Base-by-base conservation (phyloP, 495 filamentous ascomycete genomes). In the Hypoxylon lenormandii region DNA sequence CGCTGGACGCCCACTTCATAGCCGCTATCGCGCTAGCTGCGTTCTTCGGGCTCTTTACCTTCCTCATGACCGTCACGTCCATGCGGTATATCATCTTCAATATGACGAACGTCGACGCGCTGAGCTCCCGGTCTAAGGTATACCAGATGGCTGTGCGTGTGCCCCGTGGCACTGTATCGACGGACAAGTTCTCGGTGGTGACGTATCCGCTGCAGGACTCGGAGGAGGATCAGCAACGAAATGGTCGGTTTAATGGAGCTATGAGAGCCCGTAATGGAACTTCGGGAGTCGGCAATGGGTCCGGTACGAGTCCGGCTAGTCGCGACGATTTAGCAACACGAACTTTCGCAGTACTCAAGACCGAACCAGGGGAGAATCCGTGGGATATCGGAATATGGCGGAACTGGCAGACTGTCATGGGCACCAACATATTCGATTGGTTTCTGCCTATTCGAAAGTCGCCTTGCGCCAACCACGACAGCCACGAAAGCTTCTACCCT, bases 71-170 rank as follows among this genome's bases (percentile, higher is more conserved):
- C 3, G 61, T 82, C 15, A 93, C 86, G 36, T 90, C 90, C 0
- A 62, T 90, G 8, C 87, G 92, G 66, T 86, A 93, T 63, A 86
- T 88, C 45, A 72, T 88, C 30, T 56, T 81, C 23, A 97, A 96
- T 70, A 79, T 90, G 40, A 94, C 92, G 0, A 95, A 92, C 10
- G 88, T 97, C 40, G 94, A 97, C 74, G 88, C 89, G 51, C 76
- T 96, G 16, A 86, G 82, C 33, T 82, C 82, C 37, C 82, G 81
- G 19, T 83, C 79, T 18, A 85, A 85, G 33, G 86, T 90, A 11
- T 90, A 91, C 79, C 86, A 87, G 21, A 79, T 97, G 5, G 94
- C 94, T 7, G 82, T 97, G 13, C 86, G 87, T n/a, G 86, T 93
- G 28, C 90, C 86, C 11, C 79, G 75, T 16, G 80, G 69, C 65